These are phyloP conservation scores for Ceratocystiopsis sp. DNA, from an alignment of 2,329 filamentous ascomycete species.

Conservation along the genomic window DNA sequence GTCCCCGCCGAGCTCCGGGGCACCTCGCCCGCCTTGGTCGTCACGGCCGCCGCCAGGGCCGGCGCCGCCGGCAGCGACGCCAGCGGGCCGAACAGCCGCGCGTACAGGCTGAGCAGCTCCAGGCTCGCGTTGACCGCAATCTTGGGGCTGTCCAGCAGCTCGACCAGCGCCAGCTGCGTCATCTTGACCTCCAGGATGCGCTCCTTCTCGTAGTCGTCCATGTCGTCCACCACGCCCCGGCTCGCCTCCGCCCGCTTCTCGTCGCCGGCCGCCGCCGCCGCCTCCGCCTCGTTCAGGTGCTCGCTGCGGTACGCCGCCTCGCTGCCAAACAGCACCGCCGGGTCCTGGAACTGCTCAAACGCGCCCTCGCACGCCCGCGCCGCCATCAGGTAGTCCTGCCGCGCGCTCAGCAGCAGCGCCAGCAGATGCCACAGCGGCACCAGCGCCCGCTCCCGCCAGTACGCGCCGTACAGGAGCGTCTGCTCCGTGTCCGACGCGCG, in stretches of 20 bases:
- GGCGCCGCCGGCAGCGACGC: constrained; percentile 24
- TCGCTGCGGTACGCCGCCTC: constrained; percentile 45
- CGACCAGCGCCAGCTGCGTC: constrained; percentile 73
- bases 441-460: constrained; percentile 45
- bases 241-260: constrained; percentile 13
- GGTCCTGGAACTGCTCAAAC: constrained; percentile 73
- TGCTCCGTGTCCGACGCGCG: constrained; percentile 29
- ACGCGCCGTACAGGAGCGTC: constrained; percentile 27
- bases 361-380: constrained; percentile 74
- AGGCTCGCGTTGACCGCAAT: constrained; percentile 77
- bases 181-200: constrained; percentile 87
- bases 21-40: constrained; percentile 23
- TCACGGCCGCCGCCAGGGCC: constrained; percentile 7
- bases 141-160: constrained; percentile 67
- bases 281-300: constrained; percentile 42
- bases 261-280: constrained; percentile 7
- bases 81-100: constrained; percentile 54
- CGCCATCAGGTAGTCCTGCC: constrained; percentile 70
- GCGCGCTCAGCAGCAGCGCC: constrained; percentile 67
- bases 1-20: constrained; percentile 58
- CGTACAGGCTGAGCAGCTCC: constrained; percentile 69
- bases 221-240: constrained; percentile 53
- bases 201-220: constrained; percentile 73
- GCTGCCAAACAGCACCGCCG: constrained; percentile 50
- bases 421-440: constrained; percentile 87